These are phyloP conservation scores for Colletotrichum sp. DNA, from an alignment of 2,329 filamentous ascomycete genomes.

Conservation along the genomic window DNA sequence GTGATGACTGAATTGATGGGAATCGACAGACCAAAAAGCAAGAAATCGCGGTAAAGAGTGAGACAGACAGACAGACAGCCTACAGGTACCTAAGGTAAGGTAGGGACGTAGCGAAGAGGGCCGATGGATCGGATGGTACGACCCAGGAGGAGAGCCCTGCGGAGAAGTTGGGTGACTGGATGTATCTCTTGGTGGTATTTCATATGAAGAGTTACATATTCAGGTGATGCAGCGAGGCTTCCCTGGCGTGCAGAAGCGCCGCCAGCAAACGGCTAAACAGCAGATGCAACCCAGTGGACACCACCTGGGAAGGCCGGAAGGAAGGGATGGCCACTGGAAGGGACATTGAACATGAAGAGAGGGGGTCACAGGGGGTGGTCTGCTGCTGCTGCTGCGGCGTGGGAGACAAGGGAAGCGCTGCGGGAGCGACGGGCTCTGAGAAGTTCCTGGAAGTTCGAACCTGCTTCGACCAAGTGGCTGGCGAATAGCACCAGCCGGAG, in stretches of 20 bases:
- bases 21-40: constrained; percentile 18
- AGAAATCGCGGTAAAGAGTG: constrained; percentile 5
- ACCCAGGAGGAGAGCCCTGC: not conserved
- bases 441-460: not conserved
- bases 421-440: constrained; percentile 7
- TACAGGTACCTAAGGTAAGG: not conserved
- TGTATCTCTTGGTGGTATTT: not conserved
- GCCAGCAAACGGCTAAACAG: constrained; percentile 13
- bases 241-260: not conserved
- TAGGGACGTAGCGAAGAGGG: not conserved
- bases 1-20: constrained; percentile 13
- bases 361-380: not conserved
- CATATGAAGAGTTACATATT: not conserved
- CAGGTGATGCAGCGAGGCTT: not conserved
- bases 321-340: not conserved
- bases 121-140: constrained; percentile 16
- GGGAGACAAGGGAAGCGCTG: constrained; percentile 8
- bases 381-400: not conserved
- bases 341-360: not conserved
- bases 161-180: not conserved
- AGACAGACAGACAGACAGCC: not conserved
- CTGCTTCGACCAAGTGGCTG: not conserved
- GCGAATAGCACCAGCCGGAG: not conserved
- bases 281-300: not conserved
- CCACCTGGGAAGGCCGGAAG: not conserved